Percentiles rank a stretch among this genome's conserved stretches.
phyloP scores from a whole-genome alignment of 2,329 filamentous ascomycete species.

The Stachybotrys elegans region DNA sequence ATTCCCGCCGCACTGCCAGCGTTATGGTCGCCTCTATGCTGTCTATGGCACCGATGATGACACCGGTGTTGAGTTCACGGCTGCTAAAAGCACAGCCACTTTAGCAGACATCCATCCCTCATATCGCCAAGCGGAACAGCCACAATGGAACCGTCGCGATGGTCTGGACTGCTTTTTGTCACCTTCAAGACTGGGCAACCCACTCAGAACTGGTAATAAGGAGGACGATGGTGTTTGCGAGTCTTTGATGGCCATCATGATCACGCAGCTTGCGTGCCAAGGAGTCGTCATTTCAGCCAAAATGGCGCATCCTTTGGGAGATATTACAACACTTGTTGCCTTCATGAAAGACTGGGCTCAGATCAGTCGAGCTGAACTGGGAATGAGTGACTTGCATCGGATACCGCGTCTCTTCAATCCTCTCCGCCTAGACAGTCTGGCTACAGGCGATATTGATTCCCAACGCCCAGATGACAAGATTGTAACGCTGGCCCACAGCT shows the following conservation, averaged over 20 bases:
- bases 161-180: slow-evolving; percentile 10
- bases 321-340: slow-evolving; percentile 12
- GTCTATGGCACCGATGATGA: slow-evolving; percentile 12
- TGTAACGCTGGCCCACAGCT: slow-evolving; percentile 1
- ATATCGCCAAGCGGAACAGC: slow-evolving; percentile 1
- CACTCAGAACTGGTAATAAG: not conserved
- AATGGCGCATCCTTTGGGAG: slow-evolving; percentile 16
- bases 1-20: slow-evolving; percentile 13
- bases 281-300: slow-evolving; percentile 14
- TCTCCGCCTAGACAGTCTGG: slow-evolving; percentile 9
- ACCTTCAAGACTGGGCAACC: not conserved
- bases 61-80: slow-evolving; percentile 15
- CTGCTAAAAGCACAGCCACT: slow-evolving; percentile 8
- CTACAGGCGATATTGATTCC: slow-evolving; percentile 14
- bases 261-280: slow-evolving; percentile 15
- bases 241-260: slow-evolving; percentile 14
- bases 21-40: slow-evolving; percentile 15
- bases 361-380: slow-evolving; percentile 1
- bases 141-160: slow-evolving; percentile 10
- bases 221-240: not conserved
- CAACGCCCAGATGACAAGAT: slow-evolving; percentile 5
- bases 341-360: slow-evolving; percentile 17
- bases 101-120: slow-evolving; percentile 9
- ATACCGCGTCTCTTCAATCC: slow-evolving; percentile 7
- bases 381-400: rapidly evolving